These are phyloP conservation scores for Scytalidium lignicola DNA, from an alignment of 2,329 filamentous ascomycete genomes.

Conservation along the genomic window DNA sequence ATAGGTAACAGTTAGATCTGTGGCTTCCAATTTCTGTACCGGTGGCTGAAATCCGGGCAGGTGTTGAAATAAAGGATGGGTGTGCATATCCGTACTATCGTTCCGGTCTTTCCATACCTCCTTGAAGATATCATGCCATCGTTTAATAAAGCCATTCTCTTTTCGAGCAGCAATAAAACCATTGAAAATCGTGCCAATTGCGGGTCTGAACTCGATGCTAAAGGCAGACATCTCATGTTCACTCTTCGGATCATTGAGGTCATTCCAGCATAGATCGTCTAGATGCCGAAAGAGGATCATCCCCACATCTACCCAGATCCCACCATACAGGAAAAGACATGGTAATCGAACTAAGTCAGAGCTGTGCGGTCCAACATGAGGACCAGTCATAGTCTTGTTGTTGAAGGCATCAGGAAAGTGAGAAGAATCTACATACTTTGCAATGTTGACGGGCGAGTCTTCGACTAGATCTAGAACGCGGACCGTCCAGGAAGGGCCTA, in stretches of 20 bases:
- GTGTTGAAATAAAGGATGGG: conserved; percentile 27
- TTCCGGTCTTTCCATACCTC: conserved; percentile 31
- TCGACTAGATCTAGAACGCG: conserved; percentile 34
- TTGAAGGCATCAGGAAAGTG: conserved; percentile 37
- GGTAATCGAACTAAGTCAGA: conserved; percentile 42
- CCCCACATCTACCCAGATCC: conserved; percentile 39
- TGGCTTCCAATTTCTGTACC: conserved; percentile 5
- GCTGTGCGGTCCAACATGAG: conserved; percentile 37
- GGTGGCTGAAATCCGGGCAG: conserved; percentile 19
- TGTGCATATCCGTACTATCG: conserved; percentile 27
- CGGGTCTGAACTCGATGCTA: conserved; percentile 17
- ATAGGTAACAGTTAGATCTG: no score
- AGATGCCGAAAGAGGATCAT: conserved; percentile 36
- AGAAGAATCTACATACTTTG: conserved; percentile 30
- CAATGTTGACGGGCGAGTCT: conserved; percentile 31
- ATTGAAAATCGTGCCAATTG: conserved; percentile 29
- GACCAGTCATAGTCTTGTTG: conserved; percentile 38
- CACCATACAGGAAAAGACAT: conserved; percentile 35
- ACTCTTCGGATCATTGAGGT: conserved; percentile 30
- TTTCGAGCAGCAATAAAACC: conserved; percentile 38
- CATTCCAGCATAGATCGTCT: conserved; percentile 38
- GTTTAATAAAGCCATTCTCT: conserved; percentile 37
- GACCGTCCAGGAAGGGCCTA: conserved; percentile 35
- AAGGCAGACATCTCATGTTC: conserved; percentile 31
- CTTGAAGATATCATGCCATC: conserved; percentile 35